These are phyloP conservation scores for Cucumis hystrix DNA, from an alignment of 306 rosid species.

Conservation along the genomic window DNA sequence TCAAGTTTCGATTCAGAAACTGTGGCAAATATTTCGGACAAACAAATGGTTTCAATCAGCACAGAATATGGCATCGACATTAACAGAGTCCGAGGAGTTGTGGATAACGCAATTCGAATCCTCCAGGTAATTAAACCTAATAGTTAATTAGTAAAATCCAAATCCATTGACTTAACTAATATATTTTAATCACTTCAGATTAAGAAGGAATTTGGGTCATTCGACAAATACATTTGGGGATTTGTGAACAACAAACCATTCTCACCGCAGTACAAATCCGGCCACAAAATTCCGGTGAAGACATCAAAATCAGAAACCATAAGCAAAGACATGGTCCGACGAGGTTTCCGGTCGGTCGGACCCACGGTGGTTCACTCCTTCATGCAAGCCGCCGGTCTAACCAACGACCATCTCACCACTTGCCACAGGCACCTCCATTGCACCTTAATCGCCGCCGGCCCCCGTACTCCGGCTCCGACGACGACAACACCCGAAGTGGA, in stretches of 20 bases:
- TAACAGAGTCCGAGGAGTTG: conserved; percentile 83
- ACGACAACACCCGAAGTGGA: not conserved
- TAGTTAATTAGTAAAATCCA: not conserved
- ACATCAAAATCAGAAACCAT: conserved; percentile 94
- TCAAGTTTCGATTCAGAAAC: conserved; percentile 72
- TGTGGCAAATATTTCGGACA: conserved; percentile 63
- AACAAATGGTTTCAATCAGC: conserved; percentile 68
- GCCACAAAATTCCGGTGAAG: conserved; percentile 85
- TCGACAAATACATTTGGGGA: conserved; percentile 82
- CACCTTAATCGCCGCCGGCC: conserved; percentile 25
- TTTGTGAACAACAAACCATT: conserved; percentile 77
- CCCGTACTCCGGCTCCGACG: not conserved
- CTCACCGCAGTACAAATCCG: conserved; percentile 74
- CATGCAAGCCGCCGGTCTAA: conserved; percentile 92
- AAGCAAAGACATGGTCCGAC: conserved; percentile 91
- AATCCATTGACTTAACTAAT: not conserved
- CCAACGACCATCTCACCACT: conserved; percentile 76
- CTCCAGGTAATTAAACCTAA: conserved; percentile 34
- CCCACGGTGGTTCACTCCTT: conserved; percentile 94
- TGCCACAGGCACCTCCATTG: conserved; percentile 88
- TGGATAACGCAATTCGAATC: conserved; percentile 80
- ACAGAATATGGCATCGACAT: conserved; percentile 66
- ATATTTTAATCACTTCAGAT: conserved; percentile 23
- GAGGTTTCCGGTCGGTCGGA: conserved; percentile 81
- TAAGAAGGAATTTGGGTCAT: conserved; percentile 63